Conservation (phyloP, 371 early-diverging fungal species). For the Nematocida ausubeli region DNA sequence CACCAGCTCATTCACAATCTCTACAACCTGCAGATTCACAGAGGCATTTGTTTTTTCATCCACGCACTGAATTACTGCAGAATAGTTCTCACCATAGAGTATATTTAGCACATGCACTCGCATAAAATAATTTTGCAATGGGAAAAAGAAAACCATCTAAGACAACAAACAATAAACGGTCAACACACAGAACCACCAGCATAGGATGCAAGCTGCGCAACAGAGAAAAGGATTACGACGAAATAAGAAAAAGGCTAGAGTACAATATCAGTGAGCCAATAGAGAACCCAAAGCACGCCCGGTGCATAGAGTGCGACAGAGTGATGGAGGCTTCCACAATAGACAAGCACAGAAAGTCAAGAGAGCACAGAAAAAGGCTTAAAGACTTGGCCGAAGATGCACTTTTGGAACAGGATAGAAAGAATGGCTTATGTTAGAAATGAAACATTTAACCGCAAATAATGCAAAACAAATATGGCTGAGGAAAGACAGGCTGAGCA, state of each 20-base stretch:
- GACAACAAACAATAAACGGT: constrained; percentile 17
- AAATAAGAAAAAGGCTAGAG: constrained; percentile 28
- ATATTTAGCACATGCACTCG: constrained; percentile 29
- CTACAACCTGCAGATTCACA: background rate
- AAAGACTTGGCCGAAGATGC: constrained; percentile 38
- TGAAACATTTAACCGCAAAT: constrained; percentile 14
- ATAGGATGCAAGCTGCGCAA: constrained; percentile 50
- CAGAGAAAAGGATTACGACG: constrained; percentile 37
- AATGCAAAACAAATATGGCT: constrained; percentile 5
- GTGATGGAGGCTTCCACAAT: constrained; percentile 38
- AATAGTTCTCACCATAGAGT: background rate
- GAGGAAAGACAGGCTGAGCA: background rate
- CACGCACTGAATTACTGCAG: constrained; percentile 11
- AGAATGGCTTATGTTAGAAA: constrained; percentile 47
- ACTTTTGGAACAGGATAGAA: constrained; percentile 48
- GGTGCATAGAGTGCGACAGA: constrained; percentile 48
- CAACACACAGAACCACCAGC: constrained; percentile 21
- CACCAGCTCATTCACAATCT: constrained; percentile 14
- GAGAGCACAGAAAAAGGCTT: constrained; percentile 49
- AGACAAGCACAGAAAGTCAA: constrained; percentile 34
- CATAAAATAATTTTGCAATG: constrained; percentile 51
- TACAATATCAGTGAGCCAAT: background rate
- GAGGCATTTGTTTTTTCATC: background rate
- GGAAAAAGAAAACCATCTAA: constrained; percentile 43
- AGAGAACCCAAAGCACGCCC: constrained; percentile 36